Conservation (phyloP, 352 stramenopile species). For the Phytophthora fragariaefolia region DNA sequence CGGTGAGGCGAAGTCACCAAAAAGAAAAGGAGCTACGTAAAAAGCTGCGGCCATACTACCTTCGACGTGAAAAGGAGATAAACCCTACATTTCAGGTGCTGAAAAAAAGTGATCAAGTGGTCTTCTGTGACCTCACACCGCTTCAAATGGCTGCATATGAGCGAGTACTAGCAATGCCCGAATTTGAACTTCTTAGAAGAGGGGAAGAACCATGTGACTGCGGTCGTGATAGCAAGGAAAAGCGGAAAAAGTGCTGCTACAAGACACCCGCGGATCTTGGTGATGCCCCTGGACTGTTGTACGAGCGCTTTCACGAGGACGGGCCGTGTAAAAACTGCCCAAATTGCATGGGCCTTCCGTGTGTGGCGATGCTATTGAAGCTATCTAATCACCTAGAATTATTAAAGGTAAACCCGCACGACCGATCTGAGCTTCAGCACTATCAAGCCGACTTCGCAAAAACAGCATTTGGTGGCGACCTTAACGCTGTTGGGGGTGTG, state of each 20-base stretch:
- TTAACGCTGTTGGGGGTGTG: constrained; percentile 61
- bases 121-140: constrained; percentile 81
- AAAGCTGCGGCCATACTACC: constrained; percentile 68
- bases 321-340: constrained; percentile 66
- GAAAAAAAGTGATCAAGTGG: constrained; percentile 80
- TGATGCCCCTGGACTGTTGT: constrained; percentile 48
- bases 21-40: constrained; percentile 75
- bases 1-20: constrained; percentile 60
- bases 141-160: constrained; percentile 76
- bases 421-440: constrained; percentile 56
- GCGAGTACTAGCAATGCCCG: constrained; percentile 70
- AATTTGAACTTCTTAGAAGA: constrained; percentile 70
- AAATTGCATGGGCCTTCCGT: constrained; percentile 77
- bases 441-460: constrained; percentile 64
- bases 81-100: constrained; percentile 76
- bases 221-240: constrained; percentile 57
- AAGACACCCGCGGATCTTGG: constrained; percentile 44
- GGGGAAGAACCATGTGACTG: constrained; percentile 77
- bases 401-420: constrained; percentile 73
- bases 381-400: constrained; percentile 85
- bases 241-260: constrained; percentile 73
- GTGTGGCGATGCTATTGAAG: constrained; percentile 79
- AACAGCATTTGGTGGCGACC: constrained; percentile 62
- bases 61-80: constrained; percentile 77
- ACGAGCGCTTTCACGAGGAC: constrained; percentile 66